A percentile compares a stretch with the other conserved stretches of the same genome.
phyloP scores from a whole-genome alignment of 768 basidiomycete species.

The Collybia nuda region DNA sequence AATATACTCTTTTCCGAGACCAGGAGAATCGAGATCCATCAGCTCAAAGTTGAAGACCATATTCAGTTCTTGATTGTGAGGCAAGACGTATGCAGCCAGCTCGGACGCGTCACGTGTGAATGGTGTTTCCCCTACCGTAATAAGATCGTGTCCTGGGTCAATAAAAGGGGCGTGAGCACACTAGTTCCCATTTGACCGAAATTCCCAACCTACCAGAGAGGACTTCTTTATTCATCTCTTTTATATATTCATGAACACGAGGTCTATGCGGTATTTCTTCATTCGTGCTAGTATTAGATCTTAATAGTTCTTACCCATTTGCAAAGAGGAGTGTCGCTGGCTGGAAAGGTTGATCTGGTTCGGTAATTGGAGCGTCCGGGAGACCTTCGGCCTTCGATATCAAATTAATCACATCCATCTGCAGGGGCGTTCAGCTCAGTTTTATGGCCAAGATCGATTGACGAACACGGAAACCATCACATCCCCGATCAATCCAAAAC shows the following conservation, averaged over 20 bases:
- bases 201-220: slow-evolving; percentile 46
- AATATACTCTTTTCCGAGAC: slow-evolving; percentile 37
- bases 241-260: slow-evolving; percentile 62
- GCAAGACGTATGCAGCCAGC: slow-evolving; percentile 57
- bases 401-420: slow-evolving; percentile 75
- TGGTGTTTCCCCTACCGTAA: slow-evolving; percentile 67
- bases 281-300: neutral
- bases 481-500: slow-evolving; percentile 75
- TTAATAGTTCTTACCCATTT: slow-evolving; percentile 48
- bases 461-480: slow-evolving; percentile 73
- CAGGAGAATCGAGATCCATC: slow-evolving; percentile 55
- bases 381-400: slow-evolving; percentile 63
- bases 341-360: slow-evolving; percentile 52
- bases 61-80: slow-evolving; percentile 58
- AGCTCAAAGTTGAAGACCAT: slow-evolving; percentile 68
- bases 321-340: slow-evolving; percentile 51
- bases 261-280: slow-evolving; percentile 39
- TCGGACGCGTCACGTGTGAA: slow-evolving; percentile 52
- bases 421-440: neutral
- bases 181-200: slow-evolving; percentile 5
- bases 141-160: slow-evolving; percentile 51
- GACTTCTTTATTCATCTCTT: slow-evolving; percentile 64
- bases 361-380: slow-evolving; percentile 63
- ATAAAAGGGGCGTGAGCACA: neutral
- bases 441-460: neutral